Evolutionary conservation across 2,329 filamentous ascomycete genomes (phyloP).

Genomic region (Lomentospora prolificans): DNA sequence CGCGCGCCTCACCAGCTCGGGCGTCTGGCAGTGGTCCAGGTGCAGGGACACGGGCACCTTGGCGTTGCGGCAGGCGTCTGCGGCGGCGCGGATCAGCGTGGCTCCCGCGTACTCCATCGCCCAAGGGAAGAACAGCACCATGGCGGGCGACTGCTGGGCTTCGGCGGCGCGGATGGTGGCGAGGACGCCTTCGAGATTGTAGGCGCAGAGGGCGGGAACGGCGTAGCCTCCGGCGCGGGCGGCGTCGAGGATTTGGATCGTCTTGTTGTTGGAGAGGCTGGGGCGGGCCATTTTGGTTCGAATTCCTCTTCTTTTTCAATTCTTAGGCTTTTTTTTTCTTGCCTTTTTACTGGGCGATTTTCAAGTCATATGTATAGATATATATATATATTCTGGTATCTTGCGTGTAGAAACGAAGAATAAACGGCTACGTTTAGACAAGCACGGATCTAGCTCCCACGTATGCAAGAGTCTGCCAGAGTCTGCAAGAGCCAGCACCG

Average conservation of each 20-base stretch:
- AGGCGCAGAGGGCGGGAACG: constrained; percentile 29
- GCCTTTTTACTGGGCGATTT: too few relatives aligned
- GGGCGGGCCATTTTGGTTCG: background rate
- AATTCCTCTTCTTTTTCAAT: background rate
- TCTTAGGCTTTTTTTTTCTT: background rate
- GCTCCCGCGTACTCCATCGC: background rate
- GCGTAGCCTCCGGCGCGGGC: constrained; percentile 46
- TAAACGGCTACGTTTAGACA: too few relatives aligned
- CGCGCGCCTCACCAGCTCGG: constrained; percentile 45
- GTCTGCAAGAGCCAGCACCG: too few relatives aligned
- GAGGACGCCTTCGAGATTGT: constrained; percentile 63
- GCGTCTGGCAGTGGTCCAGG: constrained; percentile 57
- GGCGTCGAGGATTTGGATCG: constrained; percentile 36
- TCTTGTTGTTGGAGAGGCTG: constrained; percentile 13
- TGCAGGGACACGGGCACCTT: constrained; percentile 52
- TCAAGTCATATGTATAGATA: too few relatives aligned
- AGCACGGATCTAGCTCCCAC: too few relatives aligned
- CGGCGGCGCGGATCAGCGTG: constrained; percentile 28
- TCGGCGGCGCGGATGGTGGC: constrained; percentile 60
- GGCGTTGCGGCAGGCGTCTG: constrained; percentile 42
- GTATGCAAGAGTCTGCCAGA: too few relatives aligned
- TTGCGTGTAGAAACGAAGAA: too few relatives aligned
- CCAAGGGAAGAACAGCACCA: constrained; percentile 67
- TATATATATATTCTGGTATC: too few relatives aligned
- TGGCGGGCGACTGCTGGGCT: constrained; percentile 51